Percentiles rank a stretch among this genome's conserved stretches.
These are phyloP conservation scores for Phytophthora capsici DNA, from an alignment of 352 stramenopile genomes.

Conservation along the genomic window DNA sequence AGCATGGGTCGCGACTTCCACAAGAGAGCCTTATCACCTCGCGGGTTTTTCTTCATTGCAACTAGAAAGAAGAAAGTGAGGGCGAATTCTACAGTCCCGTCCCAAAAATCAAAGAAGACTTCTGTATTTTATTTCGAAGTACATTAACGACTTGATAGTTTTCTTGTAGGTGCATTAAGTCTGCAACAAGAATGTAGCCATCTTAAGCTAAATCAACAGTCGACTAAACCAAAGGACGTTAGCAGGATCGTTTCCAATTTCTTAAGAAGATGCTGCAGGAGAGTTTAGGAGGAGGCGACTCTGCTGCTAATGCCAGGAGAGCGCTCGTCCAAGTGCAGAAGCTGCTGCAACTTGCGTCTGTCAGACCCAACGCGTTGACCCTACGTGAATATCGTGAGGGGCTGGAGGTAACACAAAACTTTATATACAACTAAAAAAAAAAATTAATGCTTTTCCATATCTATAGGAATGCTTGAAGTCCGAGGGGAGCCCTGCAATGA, in stretches of 20 bases:
- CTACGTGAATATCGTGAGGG: constrained; percentile 66
- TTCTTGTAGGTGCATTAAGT: too few species aligned
- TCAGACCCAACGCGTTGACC: constrained; percentile 61
- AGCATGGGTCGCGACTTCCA: constrained; percentile 6
- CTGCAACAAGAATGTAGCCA: constrained; percentile 20
- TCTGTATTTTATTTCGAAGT: too few species aligned
- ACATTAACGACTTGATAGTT: too few species aligned
- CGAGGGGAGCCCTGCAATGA: constrained; percentile 62
- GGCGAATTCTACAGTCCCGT: background rate
- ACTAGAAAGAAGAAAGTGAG: background rate
- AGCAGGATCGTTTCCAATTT: background rate
- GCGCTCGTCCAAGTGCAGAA: constrained; percentile 64
- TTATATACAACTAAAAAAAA: background rate
- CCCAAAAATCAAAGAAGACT: too few species aligned
- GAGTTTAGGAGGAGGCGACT: constrained; percentile 41
- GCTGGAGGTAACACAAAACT: constrained; percentile 44
- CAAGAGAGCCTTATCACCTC: too few species aligned
- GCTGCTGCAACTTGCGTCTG: constrained; percentile 60
- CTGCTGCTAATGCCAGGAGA: constrained; percentile 57
- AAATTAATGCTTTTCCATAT: too few species aligned
- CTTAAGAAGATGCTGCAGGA: constrained; percentile 55
- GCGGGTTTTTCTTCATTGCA: background rate
- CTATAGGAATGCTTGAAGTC: constrained; percentile 72
- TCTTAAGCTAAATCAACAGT: constrained; percentile 10
- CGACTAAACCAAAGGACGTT: constrained; percentile 17